Evolutionary conservation across 805 yeast genomes (phyloP).

Genomic region (Metschnikowia borealis): DNA sequence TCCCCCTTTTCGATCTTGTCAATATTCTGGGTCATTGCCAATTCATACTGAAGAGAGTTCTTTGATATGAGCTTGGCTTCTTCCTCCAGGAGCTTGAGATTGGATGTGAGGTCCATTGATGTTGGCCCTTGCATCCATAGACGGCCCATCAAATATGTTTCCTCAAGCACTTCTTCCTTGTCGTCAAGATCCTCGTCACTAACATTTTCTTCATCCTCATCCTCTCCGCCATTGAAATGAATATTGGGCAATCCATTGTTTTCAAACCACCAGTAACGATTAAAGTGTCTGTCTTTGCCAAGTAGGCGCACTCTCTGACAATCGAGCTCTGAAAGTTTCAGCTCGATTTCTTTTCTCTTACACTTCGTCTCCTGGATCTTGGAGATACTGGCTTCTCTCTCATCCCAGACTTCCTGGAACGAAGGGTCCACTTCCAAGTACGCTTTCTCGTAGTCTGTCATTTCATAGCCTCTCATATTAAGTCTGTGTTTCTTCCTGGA

Average conservation of each 20-base stretch:
- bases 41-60: neutral
- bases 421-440: slow-evolving; percentile 39
- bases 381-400: slow-evolving; percentile 39
- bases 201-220: slow-evolving; percentile 37
- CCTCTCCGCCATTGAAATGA: slow-evolving; percentile 28
- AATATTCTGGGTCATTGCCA: slow-evolving; percentile 5
- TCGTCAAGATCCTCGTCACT: slow-evolving; percentile 36
- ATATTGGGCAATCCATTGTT: slow-evolving; percentile 69
- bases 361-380: slow-evolving; percentile 45
- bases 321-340: slow-evolving; percentile 62
- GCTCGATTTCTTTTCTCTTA: slow-evolving; percentile 54
- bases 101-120: slow-evolving; percentile 37
- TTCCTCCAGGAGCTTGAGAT: slow-evolving; percentile 16
- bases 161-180: slow-evolving; percentile 45
- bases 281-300: slow-evolving; percentile 80
- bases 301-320: slow-evolving; percentile 70
- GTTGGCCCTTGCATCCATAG: slow-evolving; percentile 91
- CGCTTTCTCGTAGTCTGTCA: slow-evolving; percentile 37
- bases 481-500: slow-evolving; percentile 23
- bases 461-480: slow-evolving; percentile 33
- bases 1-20: slow-evolving; percentile 14
- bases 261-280: slow-evolving; percentile 96
- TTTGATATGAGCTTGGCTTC: slow-evolving; percentile 13
- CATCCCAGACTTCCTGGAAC: slow-evolving; percentile 41
- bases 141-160: slow-evolving; percentile 73